phyloP scores from a whole-genome alignment of 2,329 filamentous ascomycete genomes.

The Aspergillus persii region DNA sequence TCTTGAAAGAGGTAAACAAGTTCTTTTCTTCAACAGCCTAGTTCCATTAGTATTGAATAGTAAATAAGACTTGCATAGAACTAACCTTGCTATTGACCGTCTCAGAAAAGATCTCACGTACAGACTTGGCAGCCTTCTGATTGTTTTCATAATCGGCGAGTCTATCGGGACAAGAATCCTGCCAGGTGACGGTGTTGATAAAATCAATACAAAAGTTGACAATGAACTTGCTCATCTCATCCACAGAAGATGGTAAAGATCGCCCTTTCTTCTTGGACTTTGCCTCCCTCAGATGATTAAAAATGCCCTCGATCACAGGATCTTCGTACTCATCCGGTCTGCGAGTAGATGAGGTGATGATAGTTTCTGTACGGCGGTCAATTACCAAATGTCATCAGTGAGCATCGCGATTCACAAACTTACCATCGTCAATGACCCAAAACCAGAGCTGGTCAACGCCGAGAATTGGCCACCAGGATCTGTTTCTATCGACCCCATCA shows the following conservation, averaged over 20 bases:
- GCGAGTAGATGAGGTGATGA: not conserved
- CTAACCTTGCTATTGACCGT: not conserved
- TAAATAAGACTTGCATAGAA: not conserved
- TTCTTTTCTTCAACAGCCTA: not conserved
- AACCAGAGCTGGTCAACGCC: conserved; percentile 21
- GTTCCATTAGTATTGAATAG: not conserved
- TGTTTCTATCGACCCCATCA: not conserved
- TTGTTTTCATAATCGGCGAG: not conserved
- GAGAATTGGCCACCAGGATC: conserved; percentile 6
- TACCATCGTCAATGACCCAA: conserved; percentile 20
- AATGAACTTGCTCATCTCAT: not conserved
- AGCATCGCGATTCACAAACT: not conserved
- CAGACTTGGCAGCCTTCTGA: not conserved
- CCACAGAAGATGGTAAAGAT: not conserved
- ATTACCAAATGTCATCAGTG: not conserved
- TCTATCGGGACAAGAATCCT: not conserved
- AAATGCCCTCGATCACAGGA: not conserved
- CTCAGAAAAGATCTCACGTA: not conserved
- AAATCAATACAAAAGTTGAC: not conserved
- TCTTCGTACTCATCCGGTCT: not conserved
- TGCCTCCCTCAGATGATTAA: not conserved
- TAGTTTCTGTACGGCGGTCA: not conserved
- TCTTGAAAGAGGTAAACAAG: not conserved
- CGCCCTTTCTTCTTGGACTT: not conserved
- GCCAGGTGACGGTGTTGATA: not conserved